A percentile compares a stretch with the other conserved stretches of the same genome.
phyloP scores from a whole-genome alignment of 2,329 filamentous ascomycete species.

The Colletotrichum salicis region DNA sequence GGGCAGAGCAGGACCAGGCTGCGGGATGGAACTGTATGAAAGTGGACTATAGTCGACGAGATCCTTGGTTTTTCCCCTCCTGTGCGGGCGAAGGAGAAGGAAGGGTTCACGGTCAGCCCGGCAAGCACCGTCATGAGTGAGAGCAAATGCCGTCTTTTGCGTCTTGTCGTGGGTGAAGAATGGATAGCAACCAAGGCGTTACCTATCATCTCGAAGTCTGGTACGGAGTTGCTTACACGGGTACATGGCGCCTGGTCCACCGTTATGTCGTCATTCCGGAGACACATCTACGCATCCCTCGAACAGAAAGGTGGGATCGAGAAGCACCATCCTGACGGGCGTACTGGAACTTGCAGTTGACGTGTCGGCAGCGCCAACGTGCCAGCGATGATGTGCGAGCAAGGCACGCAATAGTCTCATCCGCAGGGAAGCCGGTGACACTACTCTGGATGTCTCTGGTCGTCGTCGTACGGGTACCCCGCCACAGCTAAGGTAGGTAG shows the following conservation, averaged over 20 bases:
- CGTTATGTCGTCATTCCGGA: conserved; percentile 32
- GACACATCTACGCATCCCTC: conserved; percentile 15
- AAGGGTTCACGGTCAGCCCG: too few relatives aligned
- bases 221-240: not conserved
- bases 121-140: not conserved
- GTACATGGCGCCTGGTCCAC: conserved; percentile 12
- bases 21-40: not conserved
- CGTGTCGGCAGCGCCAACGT: not conserved
- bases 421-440: not conserved
- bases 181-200: not conserved
- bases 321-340: not conserved
- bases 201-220: not conserved
- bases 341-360: not conserved
- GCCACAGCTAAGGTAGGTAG: not conserved
- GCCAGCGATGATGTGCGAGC: not conserved
- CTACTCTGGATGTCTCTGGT: not conserved
- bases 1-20: not conserved
- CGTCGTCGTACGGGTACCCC: not conserved
- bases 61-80: not conserved
- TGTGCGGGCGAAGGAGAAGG: not conserved
- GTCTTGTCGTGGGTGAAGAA: not conserved
- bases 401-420: not conserved
- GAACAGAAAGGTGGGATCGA: conserved; percentile 1
- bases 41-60: not conserved
- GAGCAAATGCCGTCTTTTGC: not conserved